Evolutionary conservation across 202 grass and related monocot genomes (phyloP), one percentile per base, ranked within the genome.

Genomic region (Carex sylvatica): DNA sequence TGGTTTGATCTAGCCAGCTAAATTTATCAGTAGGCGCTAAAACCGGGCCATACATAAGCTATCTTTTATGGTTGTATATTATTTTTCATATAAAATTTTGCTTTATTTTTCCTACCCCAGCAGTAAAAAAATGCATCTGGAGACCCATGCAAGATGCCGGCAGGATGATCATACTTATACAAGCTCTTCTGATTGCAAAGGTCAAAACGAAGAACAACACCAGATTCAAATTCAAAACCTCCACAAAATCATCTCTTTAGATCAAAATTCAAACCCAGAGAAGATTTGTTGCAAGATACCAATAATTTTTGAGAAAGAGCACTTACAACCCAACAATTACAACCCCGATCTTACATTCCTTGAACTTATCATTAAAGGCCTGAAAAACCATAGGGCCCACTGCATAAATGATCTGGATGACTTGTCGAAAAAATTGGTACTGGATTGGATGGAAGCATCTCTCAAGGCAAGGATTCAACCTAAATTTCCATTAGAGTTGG

Each of bases 401-500:
- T 83, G 85, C 52, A 68, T 89, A 22, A 88, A 52, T 44, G 89
- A 98, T 93, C 80, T 92, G 9, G 93, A 87, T 0, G 87, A 93
- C 24, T 70, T 91, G 44, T 95, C 90, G 0, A 79, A 87, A 46
- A 90, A 89, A 35, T 74, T 86, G 80, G 81, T 95, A 16, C 2
- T 90, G 78, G 89, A 92, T 14, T 95, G 90, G 26, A 70, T 90
- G 36, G 87, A 95, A 12, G 86, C 83, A 35, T 80, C 89, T 51
- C 72, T 92, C 55, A 89, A 87, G 72, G 83, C 67, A 2, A 98
- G 83, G 78, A 58, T 66, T 0, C 78, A 85, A 31, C 76, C 86
- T 12, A 81, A 65, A 81, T 30, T 65, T 24, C 35, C 24, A 23
- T 65, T 61, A 18, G 44, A 65, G n/a, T 30, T 51, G 22, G 23